phyloP scores from a whole-genome alignment of 805 yeast species.

The Saturnispora halmiae region DNA sequence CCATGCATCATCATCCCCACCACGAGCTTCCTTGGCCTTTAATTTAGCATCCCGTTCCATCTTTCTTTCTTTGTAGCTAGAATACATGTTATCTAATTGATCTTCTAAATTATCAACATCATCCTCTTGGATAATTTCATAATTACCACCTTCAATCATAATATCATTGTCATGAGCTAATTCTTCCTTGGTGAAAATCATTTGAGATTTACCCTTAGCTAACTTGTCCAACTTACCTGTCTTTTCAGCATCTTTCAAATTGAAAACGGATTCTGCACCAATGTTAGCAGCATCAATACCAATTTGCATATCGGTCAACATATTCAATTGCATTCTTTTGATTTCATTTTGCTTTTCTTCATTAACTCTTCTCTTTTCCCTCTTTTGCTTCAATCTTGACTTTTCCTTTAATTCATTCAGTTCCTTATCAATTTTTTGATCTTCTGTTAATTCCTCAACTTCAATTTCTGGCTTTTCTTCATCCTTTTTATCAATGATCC shows the following conservation, averaged over 20 bases:
- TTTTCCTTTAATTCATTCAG: constrained; percentile 62
- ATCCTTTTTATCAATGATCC: constrained; percentile 48
- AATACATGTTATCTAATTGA: constrained; percentile 77
- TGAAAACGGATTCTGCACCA: constrained; percentile 75
- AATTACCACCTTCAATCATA: constrained; percentile 25
- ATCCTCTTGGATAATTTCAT: constrained; percentile 31
- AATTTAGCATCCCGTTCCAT: constrained; percentile 62
- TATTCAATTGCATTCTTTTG: constrained; percentile 87
- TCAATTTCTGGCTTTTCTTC: constrained; percentile 47
- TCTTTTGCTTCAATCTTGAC: constrained; percentile 57
- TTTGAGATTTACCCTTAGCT: constrained; percentile 64
- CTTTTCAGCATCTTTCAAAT: constrained; percentile 75
- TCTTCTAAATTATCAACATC: constrained; percentile 65
- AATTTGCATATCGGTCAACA: constrained; percentile 85
- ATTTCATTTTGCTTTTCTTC: constrained; percentile 83
- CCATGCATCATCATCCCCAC: constrained; percentile 67
- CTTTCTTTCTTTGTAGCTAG: constrained; percentile 53
- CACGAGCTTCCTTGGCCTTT: constrained; percentile 64
- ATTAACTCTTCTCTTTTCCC: constrained; percentile 76
- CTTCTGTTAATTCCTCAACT: constrained; percentile 71
- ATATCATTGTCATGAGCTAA: constrained; percentile 35
- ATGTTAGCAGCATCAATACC: constrained; percentile 86
- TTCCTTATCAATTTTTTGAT: constrained; percentile 82
- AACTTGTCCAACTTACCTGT: constrained; percentile 72
- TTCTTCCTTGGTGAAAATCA: constrained; percentile 49